Percentiles rank a stretch among this genome's conserved stretches.
Conservation (phyloP, 75 land plant genomes). For the Adiantum capillusveneris region DNA sequence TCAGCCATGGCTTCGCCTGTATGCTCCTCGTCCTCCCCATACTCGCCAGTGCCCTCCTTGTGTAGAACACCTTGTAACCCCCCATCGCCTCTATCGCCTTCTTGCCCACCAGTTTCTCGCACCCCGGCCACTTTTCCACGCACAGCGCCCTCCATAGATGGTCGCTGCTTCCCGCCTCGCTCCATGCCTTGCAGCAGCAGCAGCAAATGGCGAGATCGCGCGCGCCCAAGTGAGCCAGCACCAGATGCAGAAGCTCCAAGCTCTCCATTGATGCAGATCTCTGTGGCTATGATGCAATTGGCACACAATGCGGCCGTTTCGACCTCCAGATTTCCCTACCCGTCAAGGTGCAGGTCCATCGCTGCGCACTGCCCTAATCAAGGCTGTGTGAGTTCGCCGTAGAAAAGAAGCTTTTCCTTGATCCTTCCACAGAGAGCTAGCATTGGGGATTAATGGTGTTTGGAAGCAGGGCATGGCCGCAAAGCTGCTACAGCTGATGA, state of each 20-base stretch:
- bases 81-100: constrained; percentile 1
- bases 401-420: too few relatives aligned
- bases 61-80: neutral
- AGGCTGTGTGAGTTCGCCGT: too few relatives aligned
- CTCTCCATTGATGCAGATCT: constrained; percentile 6
- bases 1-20: constrained; percentile 4
- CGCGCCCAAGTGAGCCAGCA: neutral
- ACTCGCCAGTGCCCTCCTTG: neutral
- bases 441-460: too few relatives aligned
- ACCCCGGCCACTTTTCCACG: constrained; percentile 4
- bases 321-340: too few relatives aligned
- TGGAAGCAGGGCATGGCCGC: too few relatives aligned
- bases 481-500: too few relatives aligned
- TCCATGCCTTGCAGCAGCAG: constrained; percentile 5
- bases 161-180: constrained; percentile 1
- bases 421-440: too few relatives aligned
- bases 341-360: too few relatives aligned
- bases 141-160: constrained; percentile 5
- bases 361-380: too few relatives aligned
- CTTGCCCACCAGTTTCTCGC: neutral
- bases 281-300: too few relatives aligned
- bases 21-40: neutral
- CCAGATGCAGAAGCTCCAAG: constrained; percentile 6
- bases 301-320: too few relatives aligned
- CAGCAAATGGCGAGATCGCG: neutral